Conservation (phyloP, 2,329 filamentous ascomycete genomes). For the Ceratocystis smalleyi region DNA sequence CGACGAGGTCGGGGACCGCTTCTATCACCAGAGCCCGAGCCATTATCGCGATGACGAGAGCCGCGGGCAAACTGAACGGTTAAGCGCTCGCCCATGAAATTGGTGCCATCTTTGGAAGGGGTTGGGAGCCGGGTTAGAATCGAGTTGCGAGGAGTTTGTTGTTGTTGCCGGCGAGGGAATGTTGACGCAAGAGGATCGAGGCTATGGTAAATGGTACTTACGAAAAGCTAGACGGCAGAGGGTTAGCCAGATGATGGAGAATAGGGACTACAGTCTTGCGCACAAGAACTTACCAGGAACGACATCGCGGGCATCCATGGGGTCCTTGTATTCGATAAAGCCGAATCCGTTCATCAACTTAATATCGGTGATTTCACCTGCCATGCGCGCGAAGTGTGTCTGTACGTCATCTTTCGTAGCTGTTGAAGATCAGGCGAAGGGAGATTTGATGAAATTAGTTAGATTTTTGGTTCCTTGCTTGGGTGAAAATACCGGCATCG, state of each 20-base stretch:
- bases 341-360: constrained; percentile 99
- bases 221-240: constrained; percentile 37
- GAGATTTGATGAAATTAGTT: not conserved
- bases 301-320: constrained; percentile 94
- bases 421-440: constrained; percentile 27
- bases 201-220: constrained; percentile 28
- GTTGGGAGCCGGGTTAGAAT: constrained; percentile 12
- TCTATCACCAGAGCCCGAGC: constrained; percentile 39
- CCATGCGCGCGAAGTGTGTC: constrained; percentile 89
- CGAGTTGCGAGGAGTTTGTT: constrained; percentile 1
- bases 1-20: constrained; percentile 64
- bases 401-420: constrained; percentile 96
- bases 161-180: constrained; percentile 1
- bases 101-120: constrained; percentile 61
- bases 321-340: constrained; percentile 98
- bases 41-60: constrained; percentile 40
- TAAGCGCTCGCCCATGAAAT: constrained; percentile 94
- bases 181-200: not conserved
- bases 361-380: constrained; percentile 94
- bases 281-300: constrained; percentile 63
- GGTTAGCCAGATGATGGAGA: constrained; percentile 4
- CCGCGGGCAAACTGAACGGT: constrained; percentile 97
- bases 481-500: not conserved
- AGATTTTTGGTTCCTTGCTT: not conserved
- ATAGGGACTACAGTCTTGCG: not conserved